Evolutionary conservation across 2,329 filamentous ascomycete genomes (phyloP), one percentile per base, ranked within the genome.

Genomic region (Cladosporium sp.): DNA sequence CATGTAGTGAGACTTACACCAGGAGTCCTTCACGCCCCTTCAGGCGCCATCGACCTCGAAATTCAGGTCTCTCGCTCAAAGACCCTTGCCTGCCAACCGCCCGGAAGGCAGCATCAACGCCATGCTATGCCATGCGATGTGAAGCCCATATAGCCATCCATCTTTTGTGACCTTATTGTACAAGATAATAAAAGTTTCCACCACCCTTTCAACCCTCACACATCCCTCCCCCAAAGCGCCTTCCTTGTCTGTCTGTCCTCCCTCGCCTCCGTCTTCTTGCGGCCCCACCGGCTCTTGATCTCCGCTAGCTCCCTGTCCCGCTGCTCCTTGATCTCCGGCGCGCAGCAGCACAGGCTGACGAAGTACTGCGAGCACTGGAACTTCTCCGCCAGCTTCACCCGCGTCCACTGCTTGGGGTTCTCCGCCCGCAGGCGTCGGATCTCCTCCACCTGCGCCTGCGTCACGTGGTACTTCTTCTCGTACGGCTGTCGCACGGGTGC

Each of bases 291-390:
- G 52, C 70, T 74, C 71, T 82, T 81, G 42, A 79, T 74, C 43
- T 69, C 74, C 62, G 79, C 76, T 61, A 81, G 64, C 59, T 76
- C 68, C 38, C 68, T 67, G 9, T 74, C 70, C 55, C 66, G 59
- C 59, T 68, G 66, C 54, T 68, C 70, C 66, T 72, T 72, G 52
- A 65, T 68, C 51, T 66, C 60, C 55, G 76, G 77, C 31, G 77
- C 78, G 57, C 77, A 72, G 48, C 76, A 78, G 52, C 82, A 78
- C 71, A 84, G 72, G 9, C 77, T 77, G 43, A 85, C 76, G 59
- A 86, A 85, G 48, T 84, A 77, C 53, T 78, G 73, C 52, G 76
- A 81, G 67, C 82, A 85, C 5, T 78, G 75, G 64, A 84, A 86
- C 63, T 77, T 79, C 66, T 82, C 77, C 37, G 83, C 82, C 58